phyloP scores from a whole-genome alignment of 169 alveolate species.

The Miamiensis avidus region DNA sequence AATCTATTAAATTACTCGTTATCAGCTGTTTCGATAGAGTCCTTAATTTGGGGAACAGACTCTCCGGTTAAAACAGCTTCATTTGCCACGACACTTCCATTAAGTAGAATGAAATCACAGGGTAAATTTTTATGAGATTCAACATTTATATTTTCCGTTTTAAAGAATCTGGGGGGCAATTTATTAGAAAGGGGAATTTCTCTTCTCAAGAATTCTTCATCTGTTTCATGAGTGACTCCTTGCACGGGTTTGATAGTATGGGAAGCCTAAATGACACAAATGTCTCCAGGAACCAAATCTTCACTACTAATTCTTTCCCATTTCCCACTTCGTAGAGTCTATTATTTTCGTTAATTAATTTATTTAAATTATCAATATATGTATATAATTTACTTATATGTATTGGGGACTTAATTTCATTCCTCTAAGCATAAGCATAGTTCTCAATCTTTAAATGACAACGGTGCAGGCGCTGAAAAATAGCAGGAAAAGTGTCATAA shows the following conservation, averaged over 20 bases:
- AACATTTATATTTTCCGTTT: slow-evolving; percentile 50
- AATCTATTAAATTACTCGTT: slow-evolving; percentile 24
- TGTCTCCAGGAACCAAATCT: slow-evolving; percentile 95
- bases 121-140: slow-evolving; percentile 49
- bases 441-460: slow-evolving; percentile 45
- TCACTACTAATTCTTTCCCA: slow-evolving; percentile 90
- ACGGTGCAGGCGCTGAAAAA: slow-evolving; percentile 82
- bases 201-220: slow-evolving; percentile 28
- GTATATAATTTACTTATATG: slow-evolving; percentile 44
- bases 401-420: slow-evolving; percentile 51
- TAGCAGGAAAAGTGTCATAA: slow-evolving; percentile 90
- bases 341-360: slow-evolving; percentile 47
- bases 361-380: slow-evolving; percentile 91
- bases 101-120: slow-evolving; percentile 75
- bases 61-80: slow-evolving; percentile 93
- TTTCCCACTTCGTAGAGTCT: slow-evolving; percentile 84
- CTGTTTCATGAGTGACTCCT: slow-evolving; percentile 19
- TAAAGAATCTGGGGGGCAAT: slow-evolving; percentile 30
- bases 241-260: slow-evolving; percentile 41
- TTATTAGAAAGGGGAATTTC: slow-evolving; percentile 47
- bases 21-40: slow-evolving; percentile 65
- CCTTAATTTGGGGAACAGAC: slow-evolving; percentile 87
- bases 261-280: slow-evolving; percentile 49
- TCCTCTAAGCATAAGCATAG: slow-evolving; percentile 41
- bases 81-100: slow-evolving; percentile 86